Evolutionary conservation across 2,329 filamentous ascomycete genomes (phyloP), one percentile per base, ranked within the genome.

Genomic region (Fusarium equiseti): DNA sequence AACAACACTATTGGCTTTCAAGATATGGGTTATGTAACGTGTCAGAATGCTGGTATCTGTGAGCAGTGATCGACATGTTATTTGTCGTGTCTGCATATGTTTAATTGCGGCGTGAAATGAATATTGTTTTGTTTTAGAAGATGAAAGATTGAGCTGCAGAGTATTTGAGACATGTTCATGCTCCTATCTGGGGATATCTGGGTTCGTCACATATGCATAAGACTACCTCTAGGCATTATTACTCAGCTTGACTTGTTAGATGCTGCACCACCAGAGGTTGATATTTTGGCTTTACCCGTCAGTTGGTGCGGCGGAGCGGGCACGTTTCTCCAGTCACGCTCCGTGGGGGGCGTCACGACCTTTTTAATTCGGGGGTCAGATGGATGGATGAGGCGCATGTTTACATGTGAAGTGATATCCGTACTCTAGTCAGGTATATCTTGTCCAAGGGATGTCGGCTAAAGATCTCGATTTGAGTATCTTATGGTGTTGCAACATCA

Each of bases 341-440:
- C 32, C 22, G 64, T 69, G 66, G 66, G 66, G 66, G 64, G 59
- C 50, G 64, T 68, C 65, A 68, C 64, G 49, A 40, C 65, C 52
- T 29, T 64, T 42, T 13, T 18, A 38, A 52, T 27, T 43, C 46
- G 52, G 22, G 52, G 56, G 66, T 67, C 68, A 70, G 67, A 67
- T 70, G 67, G 67, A 67, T 70, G 67, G 54, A 70, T 63, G 45
- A 49, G 42, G 63, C 50, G 42, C 63, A 71, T 62, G 67, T 59
- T 43, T 44, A 54, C 60, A 72, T 66, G 60, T 70, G 60, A 72
- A 71, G 62, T 38, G 40, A 54, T 45, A 20, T 20, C 20, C 20
- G 20, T 20, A 42, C 48, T 45, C 42, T 38, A 24, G 22, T 45
- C 62, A 27, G 22, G 16, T 68, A 66, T 66, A 50, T 67, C 50